Evolutionary conservation across 139 green algal species (phyloP), one percentile per base, ranked within the genome.

Genomic region (Spirogloea muscicola): DNA sequence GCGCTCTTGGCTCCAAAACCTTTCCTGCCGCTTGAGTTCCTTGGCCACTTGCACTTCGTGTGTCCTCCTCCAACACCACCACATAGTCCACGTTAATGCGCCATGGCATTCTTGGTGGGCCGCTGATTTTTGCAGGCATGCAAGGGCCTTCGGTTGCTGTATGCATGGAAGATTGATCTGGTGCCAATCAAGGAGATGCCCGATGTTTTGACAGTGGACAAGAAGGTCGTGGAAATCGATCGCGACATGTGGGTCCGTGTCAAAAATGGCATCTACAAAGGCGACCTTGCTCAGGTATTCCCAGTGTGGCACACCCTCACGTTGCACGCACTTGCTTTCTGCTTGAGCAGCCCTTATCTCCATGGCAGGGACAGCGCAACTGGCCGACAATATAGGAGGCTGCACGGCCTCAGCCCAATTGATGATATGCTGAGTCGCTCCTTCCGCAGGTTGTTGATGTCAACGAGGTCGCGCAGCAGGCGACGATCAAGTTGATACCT

Each of bases 101-200:
- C n/a, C n/a, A 21, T 31, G 21, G 21, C 46, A 21, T 21, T 55
- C n/a, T 55, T 55, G 46, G 46, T 31, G n/a, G n/a, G 21, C n/a
- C n/a, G 21, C 46, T 55, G 46, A 83, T 95, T 18, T 72, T 16
- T 72, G 49, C 74, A 84, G 60, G 82, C 76, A 0, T 75, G 57
- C 57, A 42, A 7, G 3, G 93, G 92, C 3, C 80, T 98, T 68
- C 84, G 90, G 65, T 86, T 86, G 58, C 79, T 97, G 21, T 93
- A 88, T 58, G 68, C 46, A 31, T 65, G n/a, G 16, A 88, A 85
- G 65, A 71, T 88, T 33, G 79, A 79, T 52, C 84, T 91, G 49
- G 92, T 98, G 60, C 94, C 93, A 0, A 85, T 98, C 31, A 77
- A 82, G 18, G 92, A 98, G 81, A 96, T 97, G 91, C 83, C 91